Evolutionary conservation across 192 early-diverging fungal species (phyloP).

Genomic region (Umbelopsis ramanniana): DNA sequence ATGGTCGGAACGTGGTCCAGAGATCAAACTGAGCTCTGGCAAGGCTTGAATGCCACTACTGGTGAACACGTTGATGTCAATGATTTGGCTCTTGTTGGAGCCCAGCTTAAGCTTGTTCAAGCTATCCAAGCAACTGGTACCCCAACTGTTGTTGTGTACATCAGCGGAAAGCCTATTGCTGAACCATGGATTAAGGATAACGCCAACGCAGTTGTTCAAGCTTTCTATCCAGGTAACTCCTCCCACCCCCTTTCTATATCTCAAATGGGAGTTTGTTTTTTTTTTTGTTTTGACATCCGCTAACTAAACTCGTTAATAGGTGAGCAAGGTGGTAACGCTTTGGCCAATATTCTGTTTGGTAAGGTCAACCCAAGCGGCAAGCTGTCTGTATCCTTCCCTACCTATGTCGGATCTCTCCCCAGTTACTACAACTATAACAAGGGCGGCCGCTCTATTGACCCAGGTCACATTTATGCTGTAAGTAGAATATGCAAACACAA

Average conservation of each 20-base stretch:
- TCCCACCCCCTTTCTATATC: neutral
- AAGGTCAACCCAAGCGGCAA: conserved; percentile 24
- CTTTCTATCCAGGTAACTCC: conserved; percentile 20
- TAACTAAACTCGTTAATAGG: neutral
- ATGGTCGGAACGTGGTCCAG: conserved; percentile 22
- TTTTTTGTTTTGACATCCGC: neutral
- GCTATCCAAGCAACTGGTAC: conserved; percentile 21
- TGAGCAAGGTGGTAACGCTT: conserved; percentile 16
- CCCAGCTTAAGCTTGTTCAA: conserved; percentile 16
- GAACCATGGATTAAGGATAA: conserved; percentile 27
- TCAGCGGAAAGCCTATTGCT: conserved; percentile 24
- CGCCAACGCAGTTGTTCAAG: conserved; percentile 22
- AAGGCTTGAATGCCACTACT: conserved; percentile 19
- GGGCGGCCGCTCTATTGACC: conserved; percentile 10
- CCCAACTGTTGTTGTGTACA: conserved; percentile 13
- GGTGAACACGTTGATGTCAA: conserved; percentile 28
- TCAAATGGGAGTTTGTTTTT: neutral
- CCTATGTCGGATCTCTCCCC: conserved; percentile 18
- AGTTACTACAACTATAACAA: conserved; percentile 26
- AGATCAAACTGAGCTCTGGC: conserved; percentile 18
- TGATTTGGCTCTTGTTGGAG: conserved; percentile 18
- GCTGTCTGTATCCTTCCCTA: conserved; percentile 26
- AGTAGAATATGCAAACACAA: neutral
- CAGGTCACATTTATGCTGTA: conserved; percentile 13
- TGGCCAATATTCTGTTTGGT: conserved; percentile 19